Percentiles rank a stretch among this genome's conserved stretches.
Evolutionary conservation across 2,329 filamentous ascomycete species (phyloP).

Genomic region (Graphium sp.): DNA sequence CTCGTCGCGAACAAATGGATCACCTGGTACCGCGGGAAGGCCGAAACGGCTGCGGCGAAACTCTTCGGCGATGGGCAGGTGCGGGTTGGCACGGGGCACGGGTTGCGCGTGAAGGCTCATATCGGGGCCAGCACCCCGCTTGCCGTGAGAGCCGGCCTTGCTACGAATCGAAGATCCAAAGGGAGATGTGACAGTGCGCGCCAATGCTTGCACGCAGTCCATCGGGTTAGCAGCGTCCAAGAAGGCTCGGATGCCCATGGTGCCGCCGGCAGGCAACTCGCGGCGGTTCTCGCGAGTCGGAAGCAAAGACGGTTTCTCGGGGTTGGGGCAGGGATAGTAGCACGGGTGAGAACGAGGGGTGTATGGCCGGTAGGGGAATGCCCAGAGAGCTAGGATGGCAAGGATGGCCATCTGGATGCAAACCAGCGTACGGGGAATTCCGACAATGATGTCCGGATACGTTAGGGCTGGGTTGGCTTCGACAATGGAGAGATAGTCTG

Average conservation of each 20-base stretch:
- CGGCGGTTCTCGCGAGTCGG: conserved; percentile 24
- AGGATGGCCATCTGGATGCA: conserved; percentile 80
- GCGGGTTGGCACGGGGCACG: conserved; percentile 17
- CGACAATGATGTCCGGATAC: conserved; percentile 61
- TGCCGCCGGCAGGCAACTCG: conserved; percentile 42
- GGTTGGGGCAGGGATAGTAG: conserved; percentile 29
- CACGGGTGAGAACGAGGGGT: conserved; percentile 21
- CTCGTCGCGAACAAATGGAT: conserved; percentile 15
- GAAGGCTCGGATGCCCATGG: conserved; percentile 47
- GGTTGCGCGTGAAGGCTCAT: conserved; percentile 9
- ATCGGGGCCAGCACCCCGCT: conserved; percentile 39
- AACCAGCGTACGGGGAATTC: conserved; percentile 61
- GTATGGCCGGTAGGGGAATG: conserved; percentile 66
- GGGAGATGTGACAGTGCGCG: conserved; percentile 64
- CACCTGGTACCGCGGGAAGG: conserved; percentile 8
- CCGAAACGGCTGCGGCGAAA: conserved; percentile 17
- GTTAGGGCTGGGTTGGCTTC: conserved; percentile 41
- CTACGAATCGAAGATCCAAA: no score
- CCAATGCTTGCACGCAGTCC: conserved; percentile 69
- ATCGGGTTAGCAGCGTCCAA: conserved; percentile 61
- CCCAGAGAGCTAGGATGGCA: conserved; percentile 61
- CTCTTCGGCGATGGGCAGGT: conserved; percentile 19
- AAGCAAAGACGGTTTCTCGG: conserved; percentile 19
- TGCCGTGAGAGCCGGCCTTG: no score
- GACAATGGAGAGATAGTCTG: conserved; percentile 41